phyloP scores from a whole-genome alignment of 768 basidiomycete genomes.

The Boletellus emodensis region DNA sequence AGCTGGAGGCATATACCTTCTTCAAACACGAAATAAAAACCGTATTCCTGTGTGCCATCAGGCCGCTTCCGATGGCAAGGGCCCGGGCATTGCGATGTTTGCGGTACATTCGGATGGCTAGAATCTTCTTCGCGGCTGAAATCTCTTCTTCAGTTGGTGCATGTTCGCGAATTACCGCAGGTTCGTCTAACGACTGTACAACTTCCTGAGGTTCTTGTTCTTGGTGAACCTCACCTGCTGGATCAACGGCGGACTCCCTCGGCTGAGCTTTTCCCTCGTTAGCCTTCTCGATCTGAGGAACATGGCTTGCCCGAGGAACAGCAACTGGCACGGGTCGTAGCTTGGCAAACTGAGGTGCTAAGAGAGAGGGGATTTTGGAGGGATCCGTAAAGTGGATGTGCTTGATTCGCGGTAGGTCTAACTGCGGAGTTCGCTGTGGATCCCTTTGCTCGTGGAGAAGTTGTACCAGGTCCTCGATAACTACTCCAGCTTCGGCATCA shows the following conservation, averaged over 20 bases:
- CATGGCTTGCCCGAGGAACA: constrained; percentile 6
- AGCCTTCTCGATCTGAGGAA: neutral
- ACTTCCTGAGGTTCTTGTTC: constrained; percentile 15
- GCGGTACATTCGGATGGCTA: constrained; percentile 12
- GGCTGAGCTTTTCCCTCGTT: neutral
- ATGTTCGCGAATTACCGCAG: constrained; percentile 13
- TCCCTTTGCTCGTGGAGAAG: constrained; percentile 18
- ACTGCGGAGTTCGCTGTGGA: neutral
- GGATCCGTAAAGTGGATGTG: constrained; percentile 28
- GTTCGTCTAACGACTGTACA: constrained; percentile 5
- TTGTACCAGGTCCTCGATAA: constrained; percentile 21
- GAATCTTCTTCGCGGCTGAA: constrained; percentile 21
- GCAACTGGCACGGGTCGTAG: constrained; percentile 16
- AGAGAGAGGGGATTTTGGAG: constrained; percentile 29
- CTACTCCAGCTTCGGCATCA: constrained; percentile 6
- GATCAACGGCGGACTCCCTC: neutral
- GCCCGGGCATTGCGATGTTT: neutral
- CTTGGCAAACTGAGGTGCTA: constrained; percentile 17
- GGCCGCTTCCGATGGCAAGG: constrained; percentile 12
- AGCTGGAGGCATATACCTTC: constrained; percentile 18
- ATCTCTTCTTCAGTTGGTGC: constrained; percentile 27
- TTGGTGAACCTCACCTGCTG: constrained; percentile 4
- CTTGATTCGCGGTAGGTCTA: constrained; percentile 20
- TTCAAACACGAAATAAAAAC: constrained; percentile 30
- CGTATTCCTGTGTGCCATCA: constrained; percentile 18